Evolutionary conservation across 2,329 filamentous ascomycete genomes (phyloP).

Genomic region (Rhinocladiella mackenziei): DNA sequence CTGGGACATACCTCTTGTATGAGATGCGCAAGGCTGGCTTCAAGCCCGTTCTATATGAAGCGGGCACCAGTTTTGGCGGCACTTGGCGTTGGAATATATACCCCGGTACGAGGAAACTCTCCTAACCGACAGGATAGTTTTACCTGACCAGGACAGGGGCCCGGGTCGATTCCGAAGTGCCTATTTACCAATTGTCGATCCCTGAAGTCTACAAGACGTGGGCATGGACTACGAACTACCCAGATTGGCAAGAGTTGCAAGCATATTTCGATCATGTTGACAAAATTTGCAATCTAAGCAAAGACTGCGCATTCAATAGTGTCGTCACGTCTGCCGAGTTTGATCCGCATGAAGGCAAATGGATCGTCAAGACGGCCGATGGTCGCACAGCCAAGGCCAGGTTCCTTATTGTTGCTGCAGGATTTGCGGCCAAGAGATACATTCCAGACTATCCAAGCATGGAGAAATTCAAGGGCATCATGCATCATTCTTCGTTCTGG

Average conservation of each 20-base stretch:
- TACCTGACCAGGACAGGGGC: conserved; percentile 35
- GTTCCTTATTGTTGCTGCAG: conserved; percentile 47
- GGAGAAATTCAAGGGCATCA: conserved; percentile 54
- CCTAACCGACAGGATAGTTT: neutral
- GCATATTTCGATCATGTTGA: conserved; percentile 49
- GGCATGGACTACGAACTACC: conserved; percentile 34
- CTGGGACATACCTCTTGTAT: conserved; percentile 51
- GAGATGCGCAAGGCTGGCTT: conserved; percentile 50
- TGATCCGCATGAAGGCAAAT: conserved; percentile 36
- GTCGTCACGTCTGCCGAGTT: conserved; percentile 43
- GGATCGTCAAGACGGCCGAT: conserved; percentile 44
- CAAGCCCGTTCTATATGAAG: conserved; percentile 51
- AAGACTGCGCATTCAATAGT: conserved; percentile 45
- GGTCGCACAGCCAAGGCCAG: conserved; percentile 40
- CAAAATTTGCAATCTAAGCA: conserved; percentile 42
- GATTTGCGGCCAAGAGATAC: conserved; percentile 57
- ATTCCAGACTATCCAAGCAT: conserved; percentile 57
- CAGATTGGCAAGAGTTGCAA: conserved; percentile 40
- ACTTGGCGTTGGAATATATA: conserved; percentile 40
- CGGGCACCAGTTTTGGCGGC: conserved; percentile 43
- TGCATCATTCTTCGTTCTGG: conserved; percentile 61
- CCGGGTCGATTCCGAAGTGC: conserved; percentile 46
- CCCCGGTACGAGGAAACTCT: conserved; percentile 27
- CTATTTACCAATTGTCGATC: conserved; percentile 48
- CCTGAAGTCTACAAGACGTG: conserved; percentile 44